These are phyloP conservation scores for Podaxis rugospora DNA, from an alignment of 768 basidiomycete genomes.

Conservation along the genomic window DNA sequence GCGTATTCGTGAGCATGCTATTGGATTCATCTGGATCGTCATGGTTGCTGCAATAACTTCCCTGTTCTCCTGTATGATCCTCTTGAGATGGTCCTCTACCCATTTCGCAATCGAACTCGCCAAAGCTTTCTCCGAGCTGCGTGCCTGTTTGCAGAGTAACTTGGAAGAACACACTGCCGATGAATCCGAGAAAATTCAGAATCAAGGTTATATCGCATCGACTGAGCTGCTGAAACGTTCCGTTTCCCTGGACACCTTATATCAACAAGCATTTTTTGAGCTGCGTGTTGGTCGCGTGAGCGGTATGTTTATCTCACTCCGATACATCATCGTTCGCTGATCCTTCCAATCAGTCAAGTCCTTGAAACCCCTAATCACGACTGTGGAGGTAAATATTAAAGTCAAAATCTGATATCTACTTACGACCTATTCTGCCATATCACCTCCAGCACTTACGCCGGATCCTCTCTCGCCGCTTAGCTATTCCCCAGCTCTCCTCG, in stretches of 20 bases:
- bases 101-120: constrained; percentile 37
- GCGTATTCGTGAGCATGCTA: constrained; percentile 23
- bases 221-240: constrained; percentile 28
- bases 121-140: constrained; percentile 28
- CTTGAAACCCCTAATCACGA: constrained; percentile 37
- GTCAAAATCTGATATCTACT: not conserved
- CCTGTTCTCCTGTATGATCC: constrained; percentile 30
- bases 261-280: constrained; percentile 43
- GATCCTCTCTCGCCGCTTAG: constrained; percentile 39
- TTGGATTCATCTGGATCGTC: constrained; percentile 37
- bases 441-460: constrained; percentile 32
- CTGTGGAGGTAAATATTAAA: constrained; percentile 26
- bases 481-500: constrained; percentile 15
- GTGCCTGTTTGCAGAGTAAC: constrained; percentile 27
- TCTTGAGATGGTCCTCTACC: constrained; percentile 38
- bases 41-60: constrained; percentile 32
- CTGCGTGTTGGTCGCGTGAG: constrained; percentile 39
- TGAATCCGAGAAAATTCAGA: constrained; percentile 3
- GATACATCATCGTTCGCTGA: not conserved
- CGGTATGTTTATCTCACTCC: constrained; percentile 23
- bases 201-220: not conserved
- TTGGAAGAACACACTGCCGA: constrained; percentile 15
- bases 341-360: constrained; percentile 26
- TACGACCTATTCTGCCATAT: not conserved
- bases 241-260: constrained; percentile 33